A percentile compares a stretch with the other conserved stretches of the same genome.
Evolutionary conservation across 2,329 filamentous ascomycete genomes (phyloP).

Genomic region (Whalleya microplaca): DNA sequence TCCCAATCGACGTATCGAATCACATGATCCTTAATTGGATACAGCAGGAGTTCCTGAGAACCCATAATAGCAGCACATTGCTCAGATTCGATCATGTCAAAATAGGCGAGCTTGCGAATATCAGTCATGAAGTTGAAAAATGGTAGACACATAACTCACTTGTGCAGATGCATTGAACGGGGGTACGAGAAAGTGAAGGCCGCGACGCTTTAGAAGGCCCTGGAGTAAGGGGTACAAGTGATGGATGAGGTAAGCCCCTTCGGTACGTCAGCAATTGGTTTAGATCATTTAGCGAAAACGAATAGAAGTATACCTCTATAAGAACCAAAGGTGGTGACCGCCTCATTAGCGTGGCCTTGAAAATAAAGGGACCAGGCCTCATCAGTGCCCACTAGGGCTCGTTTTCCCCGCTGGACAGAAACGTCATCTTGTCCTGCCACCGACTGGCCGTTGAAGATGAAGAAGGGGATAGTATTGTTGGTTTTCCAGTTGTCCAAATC

Average conservation of each 20-base stretch:
- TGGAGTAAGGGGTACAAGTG: conserved; percentile 79
- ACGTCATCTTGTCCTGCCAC: conserved; percentile 76
- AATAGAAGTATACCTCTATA: conserved; percentile 63
- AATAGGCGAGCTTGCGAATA: conserved; percentile 70
- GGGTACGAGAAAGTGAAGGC: conserved; percentile 77
- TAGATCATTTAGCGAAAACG: neutral
- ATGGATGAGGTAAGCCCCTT: conserved; percentile 72
- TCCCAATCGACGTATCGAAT: conserved; percentile 72
- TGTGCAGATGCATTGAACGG: conserved; percentile 88
- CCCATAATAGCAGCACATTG: conserved; percentile 81
- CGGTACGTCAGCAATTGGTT: conserved; percentile 13
- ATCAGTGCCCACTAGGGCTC: conserved; percentile 72
- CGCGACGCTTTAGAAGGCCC: conserved; percentile 68
- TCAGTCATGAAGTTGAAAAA: conserved; percentile 33
- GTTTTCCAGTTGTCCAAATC: conserved; percentile 75
- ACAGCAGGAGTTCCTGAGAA: conserved; percentile 82
- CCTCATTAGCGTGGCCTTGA: conserved; percentile 74
- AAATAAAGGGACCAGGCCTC: conserved; percentile 89
- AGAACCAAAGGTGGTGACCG: conserved; percentile 81
- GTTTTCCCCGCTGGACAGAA: conserved; percentile 64
- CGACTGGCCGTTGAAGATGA: conserved; percentile 89
- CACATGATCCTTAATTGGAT: conserved; percentile 78
- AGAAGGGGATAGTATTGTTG: conserved; percentile 75
- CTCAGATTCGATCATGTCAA: conserved; percentile 68
- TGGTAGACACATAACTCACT: conserved; percentile 51